Conservation (phyloP, 352 stramenopile species). For the Phytophthora melonis region DNA sequence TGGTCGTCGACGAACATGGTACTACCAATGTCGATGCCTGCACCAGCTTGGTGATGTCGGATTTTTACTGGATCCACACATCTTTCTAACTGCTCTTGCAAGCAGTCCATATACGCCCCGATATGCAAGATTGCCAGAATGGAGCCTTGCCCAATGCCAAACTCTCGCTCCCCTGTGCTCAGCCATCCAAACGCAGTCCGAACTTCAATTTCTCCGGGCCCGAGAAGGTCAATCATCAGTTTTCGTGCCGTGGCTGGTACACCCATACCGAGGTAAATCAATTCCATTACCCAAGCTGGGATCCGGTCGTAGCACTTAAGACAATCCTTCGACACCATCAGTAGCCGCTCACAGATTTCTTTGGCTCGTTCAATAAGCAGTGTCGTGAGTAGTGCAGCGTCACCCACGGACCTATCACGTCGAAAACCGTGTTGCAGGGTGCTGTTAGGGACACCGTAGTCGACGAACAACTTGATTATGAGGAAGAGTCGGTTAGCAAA, state of each 20-base stretch:
- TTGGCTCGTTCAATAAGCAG: neutral
- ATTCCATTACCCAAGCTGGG: neutral
- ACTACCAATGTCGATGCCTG: neutral
- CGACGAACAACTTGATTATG: neutral
- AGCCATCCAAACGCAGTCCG: conserved; percentile 1
- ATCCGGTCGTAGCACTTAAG: conserved; percentile 9
- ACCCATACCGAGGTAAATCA: neutral
- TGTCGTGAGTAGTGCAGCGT: neutral
- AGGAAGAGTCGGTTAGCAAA: neutral
- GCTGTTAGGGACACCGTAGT: neutral
- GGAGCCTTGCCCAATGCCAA: conserved; percentile 2
- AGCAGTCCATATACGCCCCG: neutral
- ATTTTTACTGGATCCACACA: neutral
- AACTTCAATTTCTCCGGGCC: neutral
- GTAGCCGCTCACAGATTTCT: neutral
- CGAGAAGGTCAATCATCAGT: neutral
- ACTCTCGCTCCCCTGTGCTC: neutral
- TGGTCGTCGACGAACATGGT: neutral
- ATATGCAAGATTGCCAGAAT: conserved; percentile 5
- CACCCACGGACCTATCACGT: neutral
- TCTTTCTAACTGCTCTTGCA: neutral
- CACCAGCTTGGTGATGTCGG: neutral
- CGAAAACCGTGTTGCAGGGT: neutral
- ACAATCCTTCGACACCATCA: neutral
- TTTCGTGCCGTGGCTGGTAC: neutral